Evolutionary conservation across 2,329 filamentous ascomycete genomes (phyloP), one percentile per base, ranked within the genome.

Genomic region (Furcasterigmium furcatum): DNA sequence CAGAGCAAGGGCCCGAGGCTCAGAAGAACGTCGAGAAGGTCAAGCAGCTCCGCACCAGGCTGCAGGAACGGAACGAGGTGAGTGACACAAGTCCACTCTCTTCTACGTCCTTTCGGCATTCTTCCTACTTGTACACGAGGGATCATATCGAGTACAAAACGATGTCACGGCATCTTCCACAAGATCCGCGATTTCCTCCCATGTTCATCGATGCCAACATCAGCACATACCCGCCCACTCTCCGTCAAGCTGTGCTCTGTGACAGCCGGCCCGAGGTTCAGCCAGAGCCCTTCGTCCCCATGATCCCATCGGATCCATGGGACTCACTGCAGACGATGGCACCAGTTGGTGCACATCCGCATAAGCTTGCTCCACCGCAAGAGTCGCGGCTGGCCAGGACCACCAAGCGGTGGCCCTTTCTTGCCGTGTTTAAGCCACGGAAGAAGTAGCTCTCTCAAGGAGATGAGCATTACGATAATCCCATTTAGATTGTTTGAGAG

Each of bases 51-150:
- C 73, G 76, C 39, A 64, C 69, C 41, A 72, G 73, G 40, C 71
- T 81, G 52, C 74, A 74, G 60, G 71, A 79, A 60, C 68, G 79
- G 57, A 77, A 77, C 52, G 75, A 82, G 74, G 80, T 83, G 63
- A 76, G 78, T 68, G 21, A 19, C 34, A 16, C 18, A 9, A 20
- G 16, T 12, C 16, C 16, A 36, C 16, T 10, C n/a, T 18, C 16
- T 5, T 16, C 34, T 9, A 4, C n/a, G 34, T 10, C 34, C 12
- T 20, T 36, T 18, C 5, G 9, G n/a, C 5, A 18, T 16, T 16
- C n/a, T 20, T 36, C 18, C 5, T 19, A 16, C 5, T 4, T 18
- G 19, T 43, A 43, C 32, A 43, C 41, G 9, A 30, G 41, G 5
- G 41, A 43, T 5, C 30, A 43, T 21, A 32, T 42, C 19, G 16